phyloP scores from a whole-genome alignment of 1,139 yeast genomes.

The Fermentozyma sake region DNA sequence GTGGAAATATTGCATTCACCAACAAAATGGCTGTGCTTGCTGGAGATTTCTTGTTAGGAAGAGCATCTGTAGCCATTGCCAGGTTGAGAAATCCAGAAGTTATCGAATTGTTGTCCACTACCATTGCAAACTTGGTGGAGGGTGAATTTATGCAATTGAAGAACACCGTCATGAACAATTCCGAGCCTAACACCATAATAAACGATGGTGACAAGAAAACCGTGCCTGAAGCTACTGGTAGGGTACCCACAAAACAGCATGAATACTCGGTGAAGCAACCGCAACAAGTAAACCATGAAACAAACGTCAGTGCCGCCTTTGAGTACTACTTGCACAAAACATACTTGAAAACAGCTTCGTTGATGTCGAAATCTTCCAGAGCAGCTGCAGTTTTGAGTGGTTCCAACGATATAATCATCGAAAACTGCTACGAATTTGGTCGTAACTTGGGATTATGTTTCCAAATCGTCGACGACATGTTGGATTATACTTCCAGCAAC shows the following conservation, averaged over 20 bases:
- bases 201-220: constrained; percentile 48
- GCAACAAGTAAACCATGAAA: constrained; percentile 51
- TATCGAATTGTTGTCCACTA: constrained; percentile 87
- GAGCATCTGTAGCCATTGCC: constrained; percentile 95
- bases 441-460: constrained; percentile 91
- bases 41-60: constrained; percentile 89
- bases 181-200: constrained; percentile 39
- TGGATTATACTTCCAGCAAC: constrained; percentile 87
- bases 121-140: constrained; percentile 94
- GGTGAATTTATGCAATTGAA: constrained; percentile 98
- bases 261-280: constrained; percentile 51
- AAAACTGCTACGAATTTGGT: constrained; percentile 86
- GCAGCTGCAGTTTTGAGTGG: constrained; percentile 94
- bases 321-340: constrained; percentile 94
- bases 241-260: constrained; percentile 54
- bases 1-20: constrained; percentile 90
- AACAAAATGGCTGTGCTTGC: constrained; percentile 97
- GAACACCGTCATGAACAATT: constrained; percentile 65
- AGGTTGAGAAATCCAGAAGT: constrained; percentile 95
- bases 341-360: constrained; percentile 88
- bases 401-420: constrained; percentile 67
- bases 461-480: constrained; percentile 93
- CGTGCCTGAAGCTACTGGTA: constrained; percentile 62
- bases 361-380: constrained; percentile 92
- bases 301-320: constrained; percentile 80